Evolutionary conservation across 2,329 filamentous ascomycete genomes (phyloP).

Genomic region (Gremmenia infestans): DNA sequence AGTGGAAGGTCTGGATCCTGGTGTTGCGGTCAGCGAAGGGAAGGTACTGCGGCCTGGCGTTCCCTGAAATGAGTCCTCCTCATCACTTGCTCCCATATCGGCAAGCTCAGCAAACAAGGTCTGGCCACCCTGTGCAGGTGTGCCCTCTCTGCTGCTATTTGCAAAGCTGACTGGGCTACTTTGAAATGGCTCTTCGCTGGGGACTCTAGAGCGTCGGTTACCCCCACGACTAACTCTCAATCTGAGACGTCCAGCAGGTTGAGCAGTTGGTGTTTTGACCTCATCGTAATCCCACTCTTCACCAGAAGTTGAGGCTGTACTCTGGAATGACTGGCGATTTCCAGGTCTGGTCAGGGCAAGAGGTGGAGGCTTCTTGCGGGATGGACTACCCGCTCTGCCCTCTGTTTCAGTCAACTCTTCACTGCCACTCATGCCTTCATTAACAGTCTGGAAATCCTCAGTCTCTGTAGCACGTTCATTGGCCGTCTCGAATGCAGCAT

Average conservation of each 20-base stretch:
- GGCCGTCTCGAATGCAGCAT: slow-evolving; percentile 63
- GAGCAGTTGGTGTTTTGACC: slow-evolving; percentile 56
- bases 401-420: slow-evolving; percentile 82
- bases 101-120: slow-evolving; percentile 89
- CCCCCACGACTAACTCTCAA: slow-evolving; percentile 64
- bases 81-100: slow-evolving; percentile 67
- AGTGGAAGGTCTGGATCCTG: slow-evolving; percentile 29
- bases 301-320: slow-evolving; percentile 82
- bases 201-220: slow-evolving; percentile 54
- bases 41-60: slow-evolving; percentile 49
- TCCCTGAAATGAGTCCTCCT: slow-evolving; percentile 54
- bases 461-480: slow-evolving; percentile 84
- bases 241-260: slow-evolving; percentile 64
- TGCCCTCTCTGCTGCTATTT: slow-evolving; percentile 44
- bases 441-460: slow-evolving; percentile 92
- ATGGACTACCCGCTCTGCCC: slow-evolving; percentile 33
- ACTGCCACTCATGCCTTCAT: slow-evolving; percentile 73
- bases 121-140: slow-evolving; percentile 54
- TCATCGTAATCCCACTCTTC: slow-evolving; percentile 66
- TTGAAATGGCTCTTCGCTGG: slow-evolving; percentile 54
- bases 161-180: slow-evolving; percentile 56
- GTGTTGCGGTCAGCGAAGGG: slow-evolving; percentile 40
- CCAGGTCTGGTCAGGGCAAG: slow-evolving; percentile 43
- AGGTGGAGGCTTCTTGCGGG: slow-evolving; percentile 35
- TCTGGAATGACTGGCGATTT: slow-evolving; percentile 68